phyloP scores from a whole-genome alignment of 2,329 filamentous ascomycete genomes.

The Xylariaceae sp. region DNA sequence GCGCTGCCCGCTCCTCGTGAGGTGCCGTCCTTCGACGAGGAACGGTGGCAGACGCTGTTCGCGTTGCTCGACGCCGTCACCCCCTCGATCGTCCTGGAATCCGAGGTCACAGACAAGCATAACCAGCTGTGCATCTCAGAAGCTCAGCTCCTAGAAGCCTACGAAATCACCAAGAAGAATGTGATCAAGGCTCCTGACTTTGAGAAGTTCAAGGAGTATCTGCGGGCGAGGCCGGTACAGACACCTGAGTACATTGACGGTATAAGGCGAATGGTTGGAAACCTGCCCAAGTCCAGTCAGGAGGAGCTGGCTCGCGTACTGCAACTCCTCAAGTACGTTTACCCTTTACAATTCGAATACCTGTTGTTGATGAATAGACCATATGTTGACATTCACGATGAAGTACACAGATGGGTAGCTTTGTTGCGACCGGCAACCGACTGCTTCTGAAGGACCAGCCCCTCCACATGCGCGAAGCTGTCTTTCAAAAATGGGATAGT shows the following conservation, averaged over 20 bases:
- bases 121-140: conserved; percentile 44
- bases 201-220: conserved; percentile 45
- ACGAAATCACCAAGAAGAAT: conserved; percentile 36
- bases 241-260: conserved; percentile 49
- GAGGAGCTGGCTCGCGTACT: conserved; percentile 38
- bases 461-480: conserved; percentile 52
- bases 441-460: conserved; percentile 59
- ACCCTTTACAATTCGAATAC: conserved; percentile 1
- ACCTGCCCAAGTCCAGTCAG: conserved; percentile 32
- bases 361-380: not conserved
- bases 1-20: conserved; percentile 20
- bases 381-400: conserved; percentile 14
- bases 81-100: conserved; percentile 49
- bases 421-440: conserved; percentile 63
- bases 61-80: conserved; percentile 55
- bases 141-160: conserved; percentile 43
- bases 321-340: conserved; percentile 40
- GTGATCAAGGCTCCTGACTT: conserved; percentile 38
- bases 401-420: conserved; percentile 58
- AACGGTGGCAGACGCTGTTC: conserved; percentile 51
- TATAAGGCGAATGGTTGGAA: conserved; percentile 40
- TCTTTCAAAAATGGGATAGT: conserved; percentile 58
- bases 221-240: conserved; percentile 47
- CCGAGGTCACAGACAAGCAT: conserved; percentile 35
- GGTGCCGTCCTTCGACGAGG: conserved; percentile 28